Evolutionary conservation across 306 rosid species (phyloP).

Genomic region (Clitoria ternatea): DNA sequence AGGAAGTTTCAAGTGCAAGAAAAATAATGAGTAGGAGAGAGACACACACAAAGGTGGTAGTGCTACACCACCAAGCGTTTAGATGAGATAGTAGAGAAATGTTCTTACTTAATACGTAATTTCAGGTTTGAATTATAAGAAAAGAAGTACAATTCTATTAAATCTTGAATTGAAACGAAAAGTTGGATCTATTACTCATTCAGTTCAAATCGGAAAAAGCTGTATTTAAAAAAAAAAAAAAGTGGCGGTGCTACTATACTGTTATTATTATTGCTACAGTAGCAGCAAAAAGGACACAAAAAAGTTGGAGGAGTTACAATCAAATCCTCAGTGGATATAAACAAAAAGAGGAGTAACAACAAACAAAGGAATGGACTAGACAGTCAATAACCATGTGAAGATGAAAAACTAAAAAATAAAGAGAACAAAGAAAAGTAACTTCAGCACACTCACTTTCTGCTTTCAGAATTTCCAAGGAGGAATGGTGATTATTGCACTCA

Average conservation of each 20-base stretch:
- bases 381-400: slow-evolving; percentile 23
- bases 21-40: slow-evolving; percentile 19
- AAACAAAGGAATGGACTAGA: slow-evolving; percentile 18
- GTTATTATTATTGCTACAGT: neutral
- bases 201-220: no score
- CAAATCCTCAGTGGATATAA: slow-evolving; percentile 11
- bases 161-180: no score
- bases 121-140: no score
- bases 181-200: no score
- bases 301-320: slow-evolving; percentile 4
- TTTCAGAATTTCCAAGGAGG: slow-evolving; percentile 10
- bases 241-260: neutral
- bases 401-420: neutral
- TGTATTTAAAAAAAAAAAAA: no score
- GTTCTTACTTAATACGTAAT: no score
- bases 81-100: no score
- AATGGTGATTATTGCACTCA: slow-evolving; percentile 1
- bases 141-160: no score
- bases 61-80: no score
- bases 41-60: neutral
- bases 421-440: slow-evolving; percentile 25
- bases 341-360: slow-evolving; percentile 17
- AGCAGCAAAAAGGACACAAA: slow-evolving; percentile 22
- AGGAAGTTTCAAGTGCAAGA: slow-evolving; percentile 33
- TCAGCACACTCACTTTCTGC: slow-evolving; percentile 21